Percentiles rank a stretch among this genome's conserved stretches.
phyloP scores from a whole-genome alignment of 768 basidiomycete species.

The Lanmaoa pseudosensibilis region DNA sequence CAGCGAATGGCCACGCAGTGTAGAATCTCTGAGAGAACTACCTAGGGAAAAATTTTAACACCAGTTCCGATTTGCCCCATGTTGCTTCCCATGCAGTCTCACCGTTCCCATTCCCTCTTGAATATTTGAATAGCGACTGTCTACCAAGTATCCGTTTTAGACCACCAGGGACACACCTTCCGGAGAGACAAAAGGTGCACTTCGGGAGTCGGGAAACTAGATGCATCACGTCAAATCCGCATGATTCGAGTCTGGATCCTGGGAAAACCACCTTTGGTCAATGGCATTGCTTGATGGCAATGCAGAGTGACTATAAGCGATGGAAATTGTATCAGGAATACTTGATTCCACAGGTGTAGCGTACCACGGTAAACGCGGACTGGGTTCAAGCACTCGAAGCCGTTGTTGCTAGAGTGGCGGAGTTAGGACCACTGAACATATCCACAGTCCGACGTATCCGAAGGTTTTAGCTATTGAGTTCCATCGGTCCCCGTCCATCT shows the following conservation, averaged over 20 bases:
- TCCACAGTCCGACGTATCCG: not conserved
- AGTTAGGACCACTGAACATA: not conserved
- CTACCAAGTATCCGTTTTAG: not conserved
- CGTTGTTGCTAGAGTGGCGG: not conserved
- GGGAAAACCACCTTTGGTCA: not conserved
- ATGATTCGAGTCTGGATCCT: not conserved
- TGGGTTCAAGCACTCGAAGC: not conserved
- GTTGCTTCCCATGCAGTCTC: conserved; percentile 8
- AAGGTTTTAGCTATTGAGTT: not conserved
- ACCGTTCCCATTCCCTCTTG: conserved; percentile 3
- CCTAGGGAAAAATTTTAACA: not conserved
- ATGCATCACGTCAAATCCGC: not conserved
- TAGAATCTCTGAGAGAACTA: not conserved
- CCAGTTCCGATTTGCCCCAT: not conserved
- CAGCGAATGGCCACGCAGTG: not conserved
- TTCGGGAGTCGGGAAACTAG: not conserved
- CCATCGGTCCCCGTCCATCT: not conserved
- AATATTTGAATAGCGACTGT: not conserved
- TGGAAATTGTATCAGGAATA: not conserved
- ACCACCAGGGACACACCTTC: not conserved
- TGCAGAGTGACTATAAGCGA: not conserved
- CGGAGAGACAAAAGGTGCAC: not conserved
- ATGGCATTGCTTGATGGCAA: not conserved
- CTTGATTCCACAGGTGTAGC: not conserved
- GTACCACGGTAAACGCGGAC: not conserved